Evolutionary conservation across 2,329 filamentous ascomycete species (phyloP).

Genomic region (Ustulina deusta): DNA sequence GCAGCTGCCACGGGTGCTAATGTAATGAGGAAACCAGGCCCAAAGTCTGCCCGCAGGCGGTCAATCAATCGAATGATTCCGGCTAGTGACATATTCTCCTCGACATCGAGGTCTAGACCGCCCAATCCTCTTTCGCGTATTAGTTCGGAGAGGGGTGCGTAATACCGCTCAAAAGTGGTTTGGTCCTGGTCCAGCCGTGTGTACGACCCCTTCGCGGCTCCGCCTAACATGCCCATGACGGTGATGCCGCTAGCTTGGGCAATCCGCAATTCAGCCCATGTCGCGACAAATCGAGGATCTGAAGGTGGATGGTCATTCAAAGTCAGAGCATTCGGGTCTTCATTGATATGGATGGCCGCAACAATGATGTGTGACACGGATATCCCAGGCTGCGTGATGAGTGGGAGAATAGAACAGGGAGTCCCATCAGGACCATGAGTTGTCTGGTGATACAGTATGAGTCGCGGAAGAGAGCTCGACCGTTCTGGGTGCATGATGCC

Average conservation of each 20-base stretch:
- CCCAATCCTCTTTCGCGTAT: slow-evolving; percentile 69
- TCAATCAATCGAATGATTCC: slow-evolving; percentile 74
- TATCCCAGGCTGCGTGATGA: slow-evolving; percentile 55
- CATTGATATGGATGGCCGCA: slow-evolving; percentile 83
- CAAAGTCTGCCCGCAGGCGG: slow-evolving; percentile 74
- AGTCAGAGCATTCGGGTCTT: slow-evolving; percentile 71
- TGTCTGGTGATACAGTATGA: slow-evolving; percentile 55
- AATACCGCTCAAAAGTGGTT: slow-evolving; percentile 75
- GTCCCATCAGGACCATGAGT: slow-evolving; percentile 55
- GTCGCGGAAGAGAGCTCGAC: slow-evolving; percentile 43
- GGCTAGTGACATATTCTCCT: slow-evolving; percentile 75
- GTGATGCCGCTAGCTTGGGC: slow-evolving; percentile 78
- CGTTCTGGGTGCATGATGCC: slow-evolving; percentile 41
- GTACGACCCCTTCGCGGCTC: slow-evolving; percentile 79
- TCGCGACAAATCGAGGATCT: slow-evolving; percentile 69
- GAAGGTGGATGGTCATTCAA: slow-evolving; percentile 80
- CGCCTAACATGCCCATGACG: slow-evolving; percentile 84
- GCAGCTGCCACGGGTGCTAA: slow-evolving; percentile 83
- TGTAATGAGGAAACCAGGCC: slow-evolving; percentile 76
- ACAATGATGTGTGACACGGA: slow-evolving; percentile 78
- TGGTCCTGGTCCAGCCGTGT: slow-evolving; percentile 63
- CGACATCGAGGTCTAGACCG: slow-evolving; percentile 79
- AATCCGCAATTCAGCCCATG: slow-evolving; percentile 78
- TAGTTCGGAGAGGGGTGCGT: slow-evolving; percentile 71
- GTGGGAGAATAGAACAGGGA: slow-evolving; percentile 57